Base-by-base conservation (phyloP, 768 basidiomycete species). In the Psilocybe cyanescens region DNA sequence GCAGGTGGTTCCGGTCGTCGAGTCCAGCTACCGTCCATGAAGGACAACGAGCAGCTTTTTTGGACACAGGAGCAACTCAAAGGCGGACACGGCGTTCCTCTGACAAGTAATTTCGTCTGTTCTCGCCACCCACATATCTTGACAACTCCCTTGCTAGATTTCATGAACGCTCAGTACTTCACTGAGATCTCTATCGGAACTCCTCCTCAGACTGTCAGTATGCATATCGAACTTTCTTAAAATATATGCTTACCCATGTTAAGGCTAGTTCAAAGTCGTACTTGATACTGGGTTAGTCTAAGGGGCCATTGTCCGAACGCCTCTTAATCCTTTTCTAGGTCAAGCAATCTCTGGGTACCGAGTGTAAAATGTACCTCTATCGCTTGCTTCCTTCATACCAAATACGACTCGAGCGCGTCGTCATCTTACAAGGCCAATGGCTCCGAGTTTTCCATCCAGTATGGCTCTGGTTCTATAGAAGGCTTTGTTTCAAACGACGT, bases 141-240 rank as follows among this genome's bases (percentile, higher is more conserved):
- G 64, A 57, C 59, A 35, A 4, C 55, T 56, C 19, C 5, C 57
- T 24, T 49, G 47, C 57, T 58, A 97, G 96, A 98, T 81, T 99
- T 94, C 79, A 88, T 96, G 88, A 99, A 99, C 73, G 96, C 97
- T 35, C 96, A 99, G 75, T 99, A 99, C 78, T 99, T 85, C 72
- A 84, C 95, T 17, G 91, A 95, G 64, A 97, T 99, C 62, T 71
- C 80, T 1, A 73, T 98, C 57, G 97, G 97, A 14, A 83, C 80
- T 0, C 97, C 97, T 19, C 84, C 94, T 37, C 97, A 99, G 75
- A 78, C 70, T 3, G 90, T 91, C 73, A 72, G 88, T 77, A 41
- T 28, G 35, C 30, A 5, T 61, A 8, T 51, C 53, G 3, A 46
- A 29, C 58, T 51, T 11, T 54, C 9, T 14, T 3, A 56, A 37